A percentile compares a stretch with the other conserved stretches of the same genome.
phyloP scores from a whole-genome alignment of 768 basidiomycete genomes.

The Pisolithus tinctorius region DNA sequence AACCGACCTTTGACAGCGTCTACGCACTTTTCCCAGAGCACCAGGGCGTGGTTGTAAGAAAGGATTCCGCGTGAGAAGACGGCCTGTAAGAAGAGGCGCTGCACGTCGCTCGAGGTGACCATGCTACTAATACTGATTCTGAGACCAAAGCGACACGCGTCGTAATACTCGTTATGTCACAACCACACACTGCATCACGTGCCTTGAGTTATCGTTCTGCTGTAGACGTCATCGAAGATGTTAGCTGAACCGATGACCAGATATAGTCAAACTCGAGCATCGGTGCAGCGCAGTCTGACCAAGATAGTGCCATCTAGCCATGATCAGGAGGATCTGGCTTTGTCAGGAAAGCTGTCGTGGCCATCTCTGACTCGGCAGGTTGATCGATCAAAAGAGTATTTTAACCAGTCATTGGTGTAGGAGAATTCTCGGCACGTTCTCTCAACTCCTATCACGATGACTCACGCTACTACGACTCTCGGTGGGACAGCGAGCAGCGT shows the following conservation, averaged over 20 bases:
- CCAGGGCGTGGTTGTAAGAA: conserved; percentile 55
- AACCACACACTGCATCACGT: background rate
- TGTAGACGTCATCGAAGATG: too few relatives aligned
- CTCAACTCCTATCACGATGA: conserved; percentile 17
- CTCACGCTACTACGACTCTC: conserved; percentile 25
- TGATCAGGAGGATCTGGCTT: too few relatives aligned
- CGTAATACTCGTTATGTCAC: background rate
- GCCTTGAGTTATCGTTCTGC: background rate
- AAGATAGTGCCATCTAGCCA: too few relatives aligned
- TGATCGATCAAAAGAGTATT: background rate
- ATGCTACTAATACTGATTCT: conserved; percentile 17
- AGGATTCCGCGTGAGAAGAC: conserved; percentile 65
- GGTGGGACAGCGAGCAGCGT: conserved; percentile 33
- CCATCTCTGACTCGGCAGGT: too few relatives aligned
- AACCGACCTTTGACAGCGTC: conserved; percentile 58
- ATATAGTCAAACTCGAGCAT: too few relatives aligned
- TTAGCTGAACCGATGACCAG: too few relatives aligned
- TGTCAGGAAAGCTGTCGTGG: too few relatives aligned
- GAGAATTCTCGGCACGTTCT: background rate
- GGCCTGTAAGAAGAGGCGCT: conserved; percentile 73
- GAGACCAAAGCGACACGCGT: background rate
- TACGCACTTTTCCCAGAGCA: conserved; percentile 62
- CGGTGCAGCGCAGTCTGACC: too few relatives aligned
- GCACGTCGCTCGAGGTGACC: conserved; percentile 55
- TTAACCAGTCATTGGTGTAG: background rate